Conservation (phyloP, 2,329 filamentous ascomycete species). For the Westerdykella ornata region DNA sequence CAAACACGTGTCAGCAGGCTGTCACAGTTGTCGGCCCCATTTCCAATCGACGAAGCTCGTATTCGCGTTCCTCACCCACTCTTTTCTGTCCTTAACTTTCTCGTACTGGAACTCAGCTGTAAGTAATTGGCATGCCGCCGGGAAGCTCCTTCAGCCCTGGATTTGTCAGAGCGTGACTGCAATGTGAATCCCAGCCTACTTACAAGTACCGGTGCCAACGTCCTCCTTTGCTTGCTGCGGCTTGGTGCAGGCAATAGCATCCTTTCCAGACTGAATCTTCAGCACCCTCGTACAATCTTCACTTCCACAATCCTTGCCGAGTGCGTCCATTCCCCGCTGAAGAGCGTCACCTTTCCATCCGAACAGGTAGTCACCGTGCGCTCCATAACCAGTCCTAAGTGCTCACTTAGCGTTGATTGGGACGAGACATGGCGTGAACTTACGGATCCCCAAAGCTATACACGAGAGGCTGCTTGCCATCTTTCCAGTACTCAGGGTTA, state of each 20-base stretch:
- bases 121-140: slow-evolving; percentile 3
- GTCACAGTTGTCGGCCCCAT: too few relatives aligned
- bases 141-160: slow-evolving; percentile 13
- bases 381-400: slow-evolving; percentile 13
- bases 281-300: slow-evolving; percentile 14
- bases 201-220: slow-evolving; percentile 13
- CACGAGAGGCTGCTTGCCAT: slow-evolving; percentile 24
- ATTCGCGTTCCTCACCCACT: too few relatives aligned
- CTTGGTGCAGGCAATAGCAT: slow-evolving; percentile 18
- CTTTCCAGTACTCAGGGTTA: slow-evolving; percentile 16
- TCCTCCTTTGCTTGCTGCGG: slow-evolving; percentile 17
- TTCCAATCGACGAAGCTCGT: too few relatives aligned
- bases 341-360: slow-evolving; percentile 12
- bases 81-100: too few relatives aligned
- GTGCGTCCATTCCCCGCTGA: slow-evolving; percentile 10
- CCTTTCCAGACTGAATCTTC: slow-evolving; percentile 14
- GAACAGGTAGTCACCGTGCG: slow-evolving; percentile 13
- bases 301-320: slow-evolving; percentile 13
- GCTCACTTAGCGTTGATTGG: too few relatives aligned
- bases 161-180: not conserved
- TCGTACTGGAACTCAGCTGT: not conserved
- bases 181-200: slow-evolving; percentile 3
- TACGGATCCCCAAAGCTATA: slow-evolving; percentile 25
- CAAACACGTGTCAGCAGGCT: too few relatives aligned
- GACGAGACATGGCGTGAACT: slow-evolving; percentile 26